phyloP scores from a whole-genome alignment of 306 rosid species.

The Rosa rugosa region DNA sequence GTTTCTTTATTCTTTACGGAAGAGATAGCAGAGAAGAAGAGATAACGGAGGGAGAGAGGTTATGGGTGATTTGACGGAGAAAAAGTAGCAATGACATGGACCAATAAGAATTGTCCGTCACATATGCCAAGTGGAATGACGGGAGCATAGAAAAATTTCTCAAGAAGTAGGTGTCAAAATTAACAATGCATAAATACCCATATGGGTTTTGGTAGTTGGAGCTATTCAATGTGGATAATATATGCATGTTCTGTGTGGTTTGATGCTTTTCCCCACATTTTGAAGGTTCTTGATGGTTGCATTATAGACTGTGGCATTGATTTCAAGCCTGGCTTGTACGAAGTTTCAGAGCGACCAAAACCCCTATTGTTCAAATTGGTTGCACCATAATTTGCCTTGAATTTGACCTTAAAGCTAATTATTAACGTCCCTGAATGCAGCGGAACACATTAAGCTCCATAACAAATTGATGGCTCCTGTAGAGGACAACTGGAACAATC shows the following conservation, averaged over 20 bases:
- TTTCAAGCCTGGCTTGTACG: background rate
- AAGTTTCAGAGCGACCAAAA: background rate
- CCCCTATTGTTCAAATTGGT: constrained; percentile 2
- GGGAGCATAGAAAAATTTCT: too few relatives aligned
- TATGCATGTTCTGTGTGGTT: constrained; percentile 3
- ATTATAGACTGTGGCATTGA: background rate
- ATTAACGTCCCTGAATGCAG: background rate
- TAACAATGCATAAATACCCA: constrained; percentile 4
- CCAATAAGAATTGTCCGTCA: too few relatives aligned
- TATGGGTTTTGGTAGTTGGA: constrained; percentile 9
- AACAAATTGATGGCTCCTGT: background rate
- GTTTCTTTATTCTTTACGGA: too few relatives aligned
- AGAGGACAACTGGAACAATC: background rate
- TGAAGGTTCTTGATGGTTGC: background rate
- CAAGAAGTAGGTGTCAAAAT: constrained; percentile 10
- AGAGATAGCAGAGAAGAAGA: too few relatives aligned
- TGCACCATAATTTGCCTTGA: constrained; percentile 1
- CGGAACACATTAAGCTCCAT: background rate
- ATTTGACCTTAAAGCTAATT: constrained; percentile 1
- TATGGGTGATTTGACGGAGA: too few relatives aligned
- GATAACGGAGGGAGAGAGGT: too few relatives aligned
- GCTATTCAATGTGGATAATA: constrained; percentile 3
- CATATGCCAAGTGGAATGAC: too few relatives aligned
- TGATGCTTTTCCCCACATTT: constrained; percentile 3
- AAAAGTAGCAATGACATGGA: too few relatives aligned